These are phyloP conservation scores for Spatholobus suberectus DNA, from an alignment of 306 rosid genomes.

Conservation along the genomic window DNA sequence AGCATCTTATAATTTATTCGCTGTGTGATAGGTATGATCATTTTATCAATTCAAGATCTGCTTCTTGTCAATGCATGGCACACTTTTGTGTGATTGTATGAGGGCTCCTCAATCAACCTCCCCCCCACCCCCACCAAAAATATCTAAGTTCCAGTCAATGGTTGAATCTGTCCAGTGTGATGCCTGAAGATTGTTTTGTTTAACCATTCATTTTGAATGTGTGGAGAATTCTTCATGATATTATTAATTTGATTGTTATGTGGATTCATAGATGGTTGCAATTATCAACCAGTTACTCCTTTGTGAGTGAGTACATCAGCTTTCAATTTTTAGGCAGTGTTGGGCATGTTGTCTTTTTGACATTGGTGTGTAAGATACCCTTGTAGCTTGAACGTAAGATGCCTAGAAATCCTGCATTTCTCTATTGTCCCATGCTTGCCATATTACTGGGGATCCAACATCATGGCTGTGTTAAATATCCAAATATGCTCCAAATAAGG, in stretches of 20 bases:
- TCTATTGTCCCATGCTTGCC: constrained; percentile 4
- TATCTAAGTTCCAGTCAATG: background rate
- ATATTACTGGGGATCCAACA: background rate
- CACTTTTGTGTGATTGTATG: background rate
- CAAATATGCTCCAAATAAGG: background rate
- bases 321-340: background rate
- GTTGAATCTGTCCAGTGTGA: background rate
- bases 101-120: background rate
- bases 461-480: constrained; percentile 7
- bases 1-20: background rate
- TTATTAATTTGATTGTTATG: constrained; percentile 13
- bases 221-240: background rate
- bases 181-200: background rate
- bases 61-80: constrained; percentile 22
- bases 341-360: background rate
- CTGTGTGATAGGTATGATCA: constrained; percentile 1
- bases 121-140: background rate
- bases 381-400: background rate
- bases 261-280: background rate
- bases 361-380: background rate
- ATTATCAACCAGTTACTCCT: constrained; percentile 7
- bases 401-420: constrained; percentile 17
- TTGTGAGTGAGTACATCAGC: background rate
- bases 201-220: constrained; percentile 8
- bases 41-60: constrained; percentile 14